These are phyloP conservation scores for Dryas integrifolia DNA, from an alignment of 331 rosid genomes.

Conservation along the genomic window DNA sequence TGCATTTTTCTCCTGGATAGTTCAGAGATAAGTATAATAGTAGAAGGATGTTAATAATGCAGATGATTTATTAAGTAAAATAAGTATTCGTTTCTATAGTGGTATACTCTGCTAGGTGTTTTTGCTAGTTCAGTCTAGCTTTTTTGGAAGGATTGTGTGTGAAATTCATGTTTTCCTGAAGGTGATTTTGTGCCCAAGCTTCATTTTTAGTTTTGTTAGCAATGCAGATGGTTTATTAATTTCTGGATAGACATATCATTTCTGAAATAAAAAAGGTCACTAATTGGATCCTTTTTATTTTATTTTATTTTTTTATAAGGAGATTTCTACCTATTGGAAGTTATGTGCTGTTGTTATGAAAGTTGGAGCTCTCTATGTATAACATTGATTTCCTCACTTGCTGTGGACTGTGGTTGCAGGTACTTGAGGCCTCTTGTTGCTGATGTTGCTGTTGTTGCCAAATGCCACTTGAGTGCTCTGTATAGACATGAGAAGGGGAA, in stretches of 20 bases:
- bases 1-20: background rate
- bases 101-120: background rate
- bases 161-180: background rate
- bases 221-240: background rate
- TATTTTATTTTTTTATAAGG: background rate
- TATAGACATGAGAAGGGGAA: slow-evolving; percentile 89
- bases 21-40: background rate
- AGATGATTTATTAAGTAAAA: too few species aligned
- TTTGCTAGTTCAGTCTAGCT: background rate
- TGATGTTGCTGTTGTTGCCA: slow-evolving; percentile 91
- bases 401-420: slow-evolving; percentile 38
- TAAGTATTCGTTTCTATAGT: background rate
- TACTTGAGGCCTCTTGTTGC: slow-evolving; percentile 92
- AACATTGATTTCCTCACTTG: background rate
- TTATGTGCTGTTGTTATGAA: background rate
- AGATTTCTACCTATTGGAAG: background rate
- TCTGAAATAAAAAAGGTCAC: background rate
- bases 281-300: background rate
- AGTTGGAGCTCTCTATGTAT: background rate
- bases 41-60: background rate
- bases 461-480: slow-evolving; percentile 91
- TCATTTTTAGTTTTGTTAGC: background rate
- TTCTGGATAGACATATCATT: background rate
- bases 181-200: background rate
- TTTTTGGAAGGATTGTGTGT: background rate